Evolutionary conservation across 2,329 filamentous ascomycete species (phyloP).

Genomic region (Leptographium lundbergii): DNA sequence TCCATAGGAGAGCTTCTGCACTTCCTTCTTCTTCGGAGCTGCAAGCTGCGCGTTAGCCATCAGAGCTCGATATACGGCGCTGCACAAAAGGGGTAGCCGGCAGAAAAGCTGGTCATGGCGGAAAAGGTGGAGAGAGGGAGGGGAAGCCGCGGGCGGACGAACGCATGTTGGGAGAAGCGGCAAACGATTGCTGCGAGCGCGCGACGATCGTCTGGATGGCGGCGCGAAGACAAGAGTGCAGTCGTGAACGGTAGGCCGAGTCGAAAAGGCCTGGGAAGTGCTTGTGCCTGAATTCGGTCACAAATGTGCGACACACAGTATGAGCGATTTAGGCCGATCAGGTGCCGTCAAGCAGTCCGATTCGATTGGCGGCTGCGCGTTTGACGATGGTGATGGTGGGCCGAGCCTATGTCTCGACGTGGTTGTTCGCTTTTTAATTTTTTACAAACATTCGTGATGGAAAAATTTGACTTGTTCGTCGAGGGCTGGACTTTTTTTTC

Average conservation of each 20-base stretch:
- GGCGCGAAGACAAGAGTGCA: neutral
- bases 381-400: neutral
- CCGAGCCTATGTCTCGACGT: neutral
- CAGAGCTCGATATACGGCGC: neutral
- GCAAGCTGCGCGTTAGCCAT: constrained; percentile 21
- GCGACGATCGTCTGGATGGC: neutral
- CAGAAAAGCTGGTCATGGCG: neutral
- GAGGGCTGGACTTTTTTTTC: constrained; percentile 14
- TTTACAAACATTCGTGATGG: constrained; percentile 1
- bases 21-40: constrained; percentile 90
- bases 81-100: neutral
- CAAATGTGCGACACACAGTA: neutral
- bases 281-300: neutral
- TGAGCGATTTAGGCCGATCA: neutral
- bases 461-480: constrained; percentile 12
- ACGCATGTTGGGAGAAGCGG: constrained; percentile 19
- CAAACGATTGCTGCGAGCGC: neutral
- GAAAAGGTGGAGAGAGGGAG: neutral
- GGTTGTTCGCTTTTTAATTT: neutral
- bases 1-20: constrained; percentile 94
- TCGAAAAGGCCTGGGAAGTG: neutral
- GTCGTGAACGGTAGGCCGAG: neutral
- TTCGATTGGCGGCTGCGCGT: neutral
- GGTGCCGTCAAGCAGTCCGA: neutral
- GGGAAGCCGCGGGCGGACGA: constrained; percentile 1